Percentiles rank a stretch among this genome's conserved stretches.
phyloP scores from a whole-genome alignment of 75 land plant genomes.

The Gnetum montanum region DNA sequence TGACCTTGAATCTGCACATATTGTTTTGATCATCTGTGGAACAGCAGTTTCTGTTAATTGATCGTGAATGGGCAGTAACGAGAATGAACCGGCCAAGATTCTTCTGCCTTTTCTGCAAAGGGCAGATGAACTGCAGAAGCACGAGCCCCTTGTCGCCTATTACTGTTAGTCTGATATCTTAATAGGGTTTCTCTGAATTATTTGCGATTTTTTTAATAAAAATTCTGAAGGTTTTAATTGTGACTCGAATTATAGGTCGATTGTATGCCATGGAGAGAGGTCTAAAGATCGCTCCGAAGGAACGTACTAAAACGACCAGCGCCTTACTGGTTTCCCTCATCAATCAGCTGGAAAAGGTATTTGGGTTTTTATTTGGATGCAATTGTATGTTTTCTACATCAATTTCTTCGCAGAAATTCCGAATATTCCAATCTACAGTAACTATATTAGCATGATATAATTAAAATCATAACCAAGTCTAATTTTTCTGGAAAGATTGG shows the following conservation, averaged over 20 bases:
- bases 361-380: neutral
- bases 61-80: too few species aligned
- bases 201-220: neutral
- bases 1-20: too few species aligned
- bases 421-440: too few species aligned
- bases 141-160: constrained; percentile 94
- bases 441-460: too few species aligned
- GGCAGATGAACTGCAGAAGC: constrained; percentile 97
- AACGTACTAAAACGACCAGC: constrained; percentile 78
- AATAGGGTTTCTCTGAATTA: neutral
- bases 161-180: constrained; percentile 48
- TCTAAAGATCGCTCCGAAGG: constrained; percentile 66
- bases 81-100: constrained; percentile 83
- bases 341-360: constrained; percentile 95
- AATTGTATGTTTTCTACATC: too few species aligned
- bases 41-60: too few species aligned
- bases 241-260: constrained; percentile 39
- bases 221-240: too few species aligned
- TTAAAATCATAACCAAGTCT: too few species aligned
- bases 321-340: constrained; percentile 74
- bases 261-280: constrained; percentile 96
- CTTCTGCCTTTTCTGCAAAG: constrained; percentile 88
- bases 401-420: too few species aligned
- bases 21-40: too few species aligned
- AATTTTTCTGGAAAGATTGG: neutral